Percentiles rank a stretch among this genome's conserved stretches.
Conservation (phyloP, 1,284 basidiomycete genomes). For the Sphagnurus paluster region DNA sequence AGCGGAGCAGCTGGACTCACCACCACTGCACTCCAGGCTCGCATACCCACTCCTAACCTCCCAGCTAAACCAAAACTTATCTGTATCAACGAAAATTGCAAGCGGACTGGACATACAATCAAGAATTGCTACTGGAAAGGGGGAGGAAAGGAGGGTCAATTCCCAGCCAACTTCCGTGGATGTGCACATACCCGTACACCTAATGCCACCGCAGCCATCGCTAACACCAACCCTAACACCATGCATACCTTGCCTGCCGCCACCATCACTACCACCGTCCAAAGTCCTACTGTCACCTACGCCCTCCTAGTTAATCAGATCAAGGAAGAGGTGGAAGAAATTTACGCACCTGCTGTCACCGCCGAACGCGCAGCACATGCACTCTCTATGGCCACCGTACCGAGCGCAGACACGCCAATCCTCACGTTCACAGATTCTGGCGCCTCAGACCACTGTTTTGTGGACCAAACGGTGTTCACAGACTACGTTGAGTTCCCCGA, state of each 20-base stretch:
- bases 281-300: neutral
- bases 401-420: neutral
- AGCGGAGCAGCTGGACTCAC: neutral
- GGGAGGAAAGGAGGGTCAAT: slow-evolving; percentile 28
- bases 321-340: neutral
- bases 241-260: too few species aligned
- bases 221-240: too few species aligned
- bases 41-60: neutral
- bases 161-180: slow-evolving; percentile 17
- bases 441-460: slow-evolving; percentile 26
- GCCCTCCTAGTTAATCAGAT: neutral
- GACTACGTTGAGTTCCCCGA: slow-evolving; percentile 13
- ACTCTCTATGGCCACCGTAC: neutral
- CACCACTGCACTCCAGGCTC: slow-evolving; percentile 10
- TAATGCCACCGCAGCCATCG: neutral
- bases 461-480: slow-evolving; percentile 15
- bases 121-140: slow-evolving; percentile 25
- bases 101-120: slow-evolving; percentile 20
- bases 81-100: slow-evolving; percentile 16
- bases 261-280: too few species aligned
- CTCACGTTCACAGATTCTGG: slow-evolving; percentile 24
- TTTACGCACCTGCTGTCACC: neutral
- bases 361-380: neutral
- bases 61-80: slow-evolving; percentile 1
- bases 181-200: neutral